phyloP scores from a whole-genome alignment of 768 basidiomycete species.

The Boletus barrowsii region DNA sequence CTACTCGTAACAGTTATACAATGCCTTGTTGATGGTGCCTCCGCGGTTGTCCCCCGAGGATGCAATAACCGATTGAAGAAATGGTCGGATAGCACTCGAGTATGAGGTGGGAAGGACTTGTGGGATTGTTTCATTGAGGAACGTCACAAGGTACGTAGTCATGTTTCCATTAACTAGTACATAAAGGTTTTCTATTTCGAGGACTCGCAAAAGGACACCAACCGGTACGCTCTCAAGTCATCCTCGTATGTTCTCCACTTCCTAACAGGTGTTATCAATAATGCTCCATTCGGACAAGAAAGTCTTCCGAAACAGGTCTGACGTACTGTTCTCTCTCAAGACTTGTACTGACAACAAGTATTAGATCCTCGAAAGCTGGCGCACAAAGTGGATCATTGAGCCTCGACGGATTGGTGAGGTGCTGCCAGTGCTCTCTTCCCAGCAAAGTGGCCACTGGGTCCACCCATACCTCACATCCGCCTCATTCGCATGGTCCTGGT shows the following conservation, averaged over 20 bases:
- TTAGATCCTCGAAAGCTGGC: conserved; percentile 84
- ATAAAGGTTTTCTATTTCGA: conserved; percentile 92
- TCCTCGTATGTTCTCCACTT: background rate
- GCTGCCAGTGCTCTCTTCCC: conserved; percentile 49
- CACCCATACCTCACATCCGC: conserved; percentile 17
- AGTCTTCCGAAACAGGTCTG: conserved; percentile 83
- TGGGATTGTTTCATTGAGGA: conserved; percentile 94
- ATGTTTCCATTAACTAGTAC: background rate
- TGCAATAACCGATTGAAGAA: conserved; percentile 86
- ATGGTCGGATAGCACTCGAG: conserved; percentile 84
- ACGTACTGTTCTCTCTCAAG: background rate
- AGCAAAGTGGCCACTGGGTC: conserved; percentile 33
- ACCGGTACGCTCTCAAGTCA: conserved; percentile 24
- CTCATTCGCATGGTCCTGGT: conserved; percentile 1
- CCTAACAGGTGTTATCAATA: background rate
- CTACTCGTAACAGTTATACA: no score
- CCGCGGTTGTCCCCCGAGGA: conserved; percentile 37
- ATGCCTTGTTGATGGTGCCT: no score
- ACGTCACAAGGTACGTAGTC: conserved; percentile 66
- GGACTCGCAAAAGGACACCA: conserved; percentile 65
- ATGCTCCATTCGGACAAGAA: conserved; percentile 53
- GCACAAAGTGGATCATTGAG: conserved; percentile 79
- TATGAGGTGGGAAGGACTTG: conserved; percentile 85
- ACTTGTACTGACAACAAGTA: no score
- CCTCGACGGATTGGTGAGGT: conserved; percentile 74